Percentiles rank a stretch among this genome's conserved stretches.
These are phyloP conservation scores for Leishmania amazonensis DNA, from an alignment of 208 protist species.

Conservation along the genomic window DNA sequence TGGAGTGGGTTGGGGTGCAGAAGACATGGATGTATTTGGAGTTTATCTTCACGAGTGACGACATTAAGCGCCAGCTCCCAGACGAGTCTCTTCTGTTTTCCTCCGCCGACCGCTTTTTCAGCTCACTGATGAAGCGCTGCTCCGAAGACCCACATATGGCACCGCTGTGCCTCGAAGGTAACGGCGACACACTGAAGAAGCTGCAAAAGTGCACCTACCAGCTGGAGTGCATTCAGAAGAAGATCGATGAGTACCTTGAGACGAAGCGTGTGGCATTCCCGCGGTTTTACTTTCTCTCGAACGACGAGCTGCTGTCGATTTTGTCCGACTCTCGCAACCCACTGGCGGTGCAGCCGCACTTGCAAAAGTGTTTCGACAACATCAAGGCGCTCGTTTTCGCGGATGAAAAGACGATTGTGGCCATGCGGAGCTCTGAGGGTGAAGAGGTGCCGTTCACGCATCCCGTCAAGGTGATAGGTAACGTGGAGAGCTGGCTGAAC, in stretches of 20 bases:
- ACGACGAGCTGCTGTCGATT: slow-evolving; percentile 98
- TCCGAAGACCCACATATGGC: slow-evolving; percentile 83
- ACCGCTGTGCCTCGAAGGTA: slow-evolving; percentile 66
- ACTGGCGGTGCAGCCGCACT: slow-evolving; percentile 93
- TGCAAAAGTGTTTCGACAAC: slow-evolving; percentile 96
- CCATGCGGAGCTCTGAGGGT: slow-evolving; percentile 90
- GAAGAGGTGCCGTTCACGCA: slow-evolving; percentile 90
- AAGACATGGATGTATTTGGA: slow-evolving; percentile 97
- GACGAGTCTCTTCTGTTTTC: slow-evolving; percentile 90
- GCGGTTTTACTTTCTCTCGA: slow-evolving; percentile 97
- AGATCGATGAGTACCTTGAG: slow-evolving; percentile 95
- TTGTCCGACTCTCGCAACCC: slow-evolving; percentile 96
- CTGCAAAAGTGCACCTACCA: slow-evolving; percentile 85
- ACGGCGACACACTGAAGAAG: slow-evolving; percentile 77
- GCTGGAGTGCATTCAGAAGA: slow-evolving; percentile 95
- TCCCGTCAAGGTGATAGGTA: slow-evolving; percentile 84
- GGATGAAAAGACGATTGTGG: slow-evolving; percentile 77
- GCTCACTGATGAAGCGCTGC: slow-evolving; percentile 82
- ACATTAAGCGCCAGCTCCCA: slow-evolving; percentile 95
- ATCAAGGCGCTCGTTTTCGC: slow-evolving; percentile 89
- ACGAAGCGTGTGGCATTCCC: slow-evolving; percentile 96
- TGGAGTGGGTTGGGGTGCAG: slow-evolving; percentile 95
- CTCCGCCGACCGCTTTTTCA: slow-evolving; percentile 89
- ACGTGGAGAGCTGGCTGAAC: slow-evolving; percentile 95
- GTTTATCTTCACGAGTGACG: slow-evolving; percentile 97